Conservation (phyloP, 495 filamentous ascomycete genomes). For the Sporormia fimetaria region DNA sequence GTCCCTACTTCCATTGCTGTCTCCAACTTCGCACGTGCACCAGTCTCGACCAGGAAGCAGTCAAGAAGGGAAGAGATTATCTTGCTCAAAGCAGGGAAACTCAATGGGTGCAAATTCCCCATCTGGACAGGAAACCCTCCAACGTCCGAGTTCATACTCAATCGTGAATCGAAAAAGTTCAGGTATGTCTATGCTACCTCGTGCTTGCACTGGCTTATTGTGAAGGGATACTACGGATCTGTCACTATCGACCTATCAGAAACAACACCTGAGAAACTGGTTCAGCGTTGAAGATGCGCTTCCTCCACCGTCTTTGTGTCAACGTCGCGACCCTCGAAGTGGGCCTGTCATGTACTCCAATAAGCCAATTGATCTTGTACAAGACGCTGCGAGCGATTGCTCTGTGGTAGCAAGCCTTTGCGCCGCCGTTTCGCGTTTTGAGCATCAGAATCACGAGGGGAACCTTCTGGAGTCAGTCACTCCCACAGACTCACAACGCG, state of each 20-base stretch:
- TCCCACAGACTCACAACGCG: conserved; percentile 20
- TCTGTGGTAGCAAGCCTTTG: conserved; percentile 95
- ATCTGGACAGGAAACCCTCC: conserved; percentile 60
- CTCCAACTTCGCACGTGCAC: conserved; percentile 5
- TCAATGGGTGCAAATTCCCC: conserved; percentile 71
- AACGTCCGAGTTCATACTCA: conserved; percentile 41
- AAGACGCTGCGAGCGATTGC: conserved; percentile 90
- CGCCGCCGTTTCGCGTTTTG: conserved; percentile 57
- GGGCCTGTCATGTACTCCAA: conserved; percentile 44
- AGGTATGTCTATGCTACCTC: conserved; percentile 37
- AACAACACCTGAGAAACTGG: conserved; percentile 67
- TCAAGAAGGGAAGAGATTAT: conserved; percentile 68
- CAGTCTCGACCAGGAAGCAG: conserved; percentile 50
- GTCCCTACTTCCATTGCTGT: neutral
- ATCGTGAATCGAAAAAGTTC: conserved; percentile 36
- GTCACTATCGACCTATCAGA: conserved; percentile 59
- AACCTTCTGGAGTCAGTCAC: conserved; percentile 10
- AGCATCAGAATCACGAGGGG: conserved; percentile 51
- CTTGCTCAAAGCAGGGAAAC: conserved; percentile 59
- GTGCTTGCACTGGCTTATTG: conserved; percentile 3
- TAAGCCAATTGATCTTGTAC: conserved; percentile 63
- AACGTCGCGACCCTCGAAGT: conserved; percentile 15
- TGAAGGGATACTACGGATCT: conserved; percentile 56
- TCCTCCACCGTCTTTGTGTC: conserved; percentile 29
- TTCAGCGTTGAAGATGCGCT: conserved; percentile 55